Evolutionary conservation across 345 rosid genomes (phyloP).

Genomic region (thale cress (Arabidopsis thaliana)): TAIR10.1 NC_003074.8:1957501-1958000

Average conservation of each 20-base stretch:
- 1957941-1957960: slow-evolving; percentile 70
- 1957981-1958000: slow-evolving; percentile 73
- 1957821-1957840: slow-evolving; percentile 17
- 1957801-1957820: slow-evolving; percentile 20
- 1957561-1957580: slow-evolving; percentile 67
- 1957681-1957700: slow-evolving; percentile 64
- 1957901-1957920: slow-evolving; percentile 57
- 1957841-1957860: background rate
- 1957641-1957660: slow-evolving; percentile 71
- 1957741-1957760: slow-evolving; percentile 81
- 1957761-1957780: slow-evolving; percentile 73
- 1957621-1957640: slow-evolving; percentile 82
- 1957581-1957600: slow-evolving; percentile 70
- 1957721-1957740: slow-evolving; percentile 83
- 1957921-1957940: slow-evolving; percentile 85
- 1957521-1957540: slow-evolving; percentile 81
- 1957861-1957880: background rate
- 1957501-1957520: slow-evolving; percentile 72
- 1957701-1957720: slow-evolving; percentile 73
- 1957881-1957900: background rate
- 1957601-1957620: slow-evolving; percentile 72
- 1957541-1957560: slow-evolving; percentile 75
- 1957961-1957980: slow-evolving; percentile 81
- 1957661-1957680: slow-evolving; percentile 82
- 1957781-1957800: slow-evolving; percentile 68